These are phyloP conservation scores for Sicyos baderoa DNA, from an alignment of 306 rosid species.

Conservation along the genomic window DNA sequence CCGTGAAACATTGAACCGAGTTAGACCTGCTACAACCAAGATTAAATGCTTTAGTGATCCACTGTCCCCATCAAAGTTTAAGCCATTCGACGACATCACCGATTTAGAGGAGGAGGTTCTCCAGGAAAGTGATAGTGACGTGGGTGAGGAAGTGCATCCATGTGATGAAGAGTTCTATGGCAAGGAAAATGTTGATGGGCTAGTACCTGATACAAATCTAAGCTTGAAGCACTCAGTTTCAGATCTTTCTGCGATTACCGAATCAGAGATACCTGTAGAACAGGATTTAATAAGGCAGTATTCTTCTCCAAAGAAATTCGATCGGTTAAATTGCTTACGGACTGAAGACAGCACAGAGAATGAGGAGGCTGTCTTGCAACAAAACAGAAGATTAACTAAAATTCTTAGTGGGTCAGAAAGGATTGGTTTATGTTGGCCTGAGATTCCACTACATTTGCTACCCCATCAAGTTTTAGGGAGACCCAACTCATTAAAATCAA, in stretches of 20 bases:
- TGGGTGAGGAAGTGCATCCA: conserved; percentile 78
- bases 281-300: conserved; percentile 33
- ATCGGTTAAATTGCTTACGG: conserved; percentile 56
- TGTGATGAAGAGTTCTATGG: conserved; percentile 40
- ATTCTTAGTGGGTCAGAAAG: conserved; percentile 70
- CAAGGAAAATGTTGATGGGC: conserved; percentile 24
- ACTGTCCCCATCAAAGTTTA: conserved; percentile 82
- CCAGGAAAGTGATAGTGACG: conserved; percentile 65
- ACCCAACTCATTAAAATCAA: conserved; percentile 43
- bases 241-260: conserved; percentile 31
- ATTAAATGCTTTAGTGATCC: conserved; percentile 83
- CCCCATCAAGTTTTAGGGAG: conserved; percentile 42
- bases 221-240: conserved; percentile 27
- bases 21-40: conserved; percentile 41
- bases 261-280: conserved; percentile 23
- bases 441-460: conserved; percentile 58
- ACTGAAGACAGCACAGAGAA: conserved; percentile 26
- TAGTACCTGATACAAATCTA: conserved; percentile 21
- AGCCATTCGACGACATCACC: conserved; percentile 50
- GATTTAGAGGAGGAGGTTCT: conserved; percentile 64
- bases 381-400: conserved; percentile 39
- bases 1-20: conserved; percentile 58
- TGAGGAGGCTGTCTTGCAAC: conserved; percentile 25
- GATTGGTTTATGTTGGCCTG: conserved; percentile 93
- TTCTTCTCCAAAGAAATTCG: conserved; percentile 52